Evolutionary conservation across 768 basidiomycete genomes (phyloP), one percentile per base, ranked within the genome.

Genomic region (Pseudohyphozyma bogoriensis): DNA sequence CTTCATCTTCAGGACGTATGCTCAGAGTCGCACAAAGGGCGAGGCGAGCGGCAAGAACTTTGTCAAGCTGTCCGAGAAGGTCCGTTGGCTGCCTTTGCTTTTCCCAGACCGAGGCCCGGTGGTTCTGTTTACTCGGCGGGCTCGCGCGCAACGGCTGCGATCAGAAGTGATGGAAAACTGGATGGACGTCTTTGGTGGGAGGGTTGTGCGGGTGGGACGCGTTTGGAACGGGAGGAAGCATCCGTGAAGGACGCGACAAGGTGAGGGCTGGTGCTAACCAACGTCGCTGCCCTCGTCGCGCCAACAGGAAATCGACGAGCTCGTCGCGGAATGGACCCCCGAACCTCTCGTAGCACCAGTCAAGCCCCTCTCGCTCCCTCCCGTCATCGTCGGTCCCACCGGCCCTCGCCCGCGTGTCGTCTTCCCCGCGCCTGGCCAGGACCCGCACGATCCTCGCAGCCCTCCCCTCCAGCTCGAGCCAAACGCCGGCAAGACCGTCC

Each of bases 311-410:
- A 82, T 97, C 45, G 84, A 97, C 71, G 95, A 97, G 71, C 80
- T 97, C 31, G 91, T 99, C 1, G 85, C 89, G 54, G 95, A 97
- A 73, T 99, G 91, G 89, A 77, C 76, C 3, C 95, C 95, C 0
- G 88, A 92, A 62, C 83, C 87, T 11, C 80, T 99, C 12, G 83
- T 79, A 5, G 79, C 78, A 39, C 77, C 75, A 7, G 72, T 78
- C 4, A 75, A 76, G 44, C 86, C 91, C 62, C 86, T 89, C 59
- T 78, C 93, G n/a, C 79, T 82, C 2, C 79, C 91, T 0, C 90
- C 91, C 15, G 72, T 91, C 61, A 80, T 95, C 61, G 71, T 81
- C 56, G 93, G 93, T 6, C 79, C 85, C 4, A 85, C 83, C 64
- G 88, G 90, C 3, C 82, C 87, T 28, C 87, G 85, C 70, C 89